phyloP scores from a whole-genome alignment of 1,139 yeast species.

The Geotrichum phurueaensis region DNA sequence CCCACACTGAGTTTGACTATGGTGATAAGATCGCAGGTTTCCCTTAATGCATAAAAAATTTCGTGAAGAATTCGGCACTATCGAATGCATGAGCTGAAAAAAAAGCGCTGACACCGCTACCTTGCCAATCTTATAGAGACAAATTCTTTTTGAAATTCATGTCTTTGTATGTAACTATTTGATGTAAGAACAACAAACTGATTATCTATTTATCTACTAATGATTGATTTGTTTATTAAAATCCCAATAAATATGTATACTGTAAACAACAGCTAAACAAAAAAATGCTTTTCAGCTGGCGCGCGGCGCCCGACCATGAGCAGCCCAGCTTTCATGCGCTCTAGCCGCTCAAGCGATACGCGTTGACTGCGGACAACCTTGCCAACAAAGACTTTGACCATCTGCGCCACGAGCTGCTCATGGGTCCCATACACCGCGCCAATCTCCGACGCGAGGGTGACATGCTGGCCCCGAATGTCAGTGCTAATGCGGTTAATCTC shows the following conservation, averaged over 20 bases:
- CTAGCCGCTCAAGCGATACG: constrained; percentile 38
- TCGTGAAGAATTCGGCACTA: too few species aligned
- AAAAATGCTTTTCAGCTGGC: neutral
- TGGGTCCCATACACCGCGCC: constrained; percentile 36
- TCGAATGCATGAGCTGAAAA: too few species aligned
- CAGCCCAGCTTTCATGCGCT: constrained; percentile 19
- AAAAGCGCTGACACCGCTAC: too few species aligned
- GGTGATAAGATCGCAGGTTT: too few species aligned
- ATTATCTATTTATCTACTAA: too few species aligned
- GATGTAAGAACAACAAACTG: too few species aligned
- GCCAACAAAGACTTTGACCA: constrained; percentile 30
- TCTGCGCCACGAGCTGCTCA: constrained; percentile 23
- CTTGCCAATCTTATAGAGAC: too few species aligned
- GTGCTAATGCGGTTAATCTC: constrained; percentile 31
- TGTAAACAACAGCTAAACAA: neutral
- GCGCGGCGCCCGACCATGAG: neutral
- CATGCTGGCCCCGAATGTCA: constrained; percentile 34
- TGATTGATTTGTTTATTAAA: neutral
- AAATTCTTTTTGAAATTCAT: too few species aligned
- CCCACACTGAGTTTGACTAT: too few species aligned
- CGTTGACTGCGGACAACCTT: constrained; percentile 30
- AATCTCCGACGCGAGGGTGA: constrained; percentile 37
- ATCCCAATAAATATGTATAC: neutral
- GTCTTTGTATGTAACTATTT: too few species aligned
- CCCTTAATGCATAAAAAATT: too few species aligned